Evolutionary conservation across 2,329 filamentous ascomycete species (phyloP), one percentile per base, ranked within the genome.

Genomic region (Epicoccum sorghinum): DNA sequence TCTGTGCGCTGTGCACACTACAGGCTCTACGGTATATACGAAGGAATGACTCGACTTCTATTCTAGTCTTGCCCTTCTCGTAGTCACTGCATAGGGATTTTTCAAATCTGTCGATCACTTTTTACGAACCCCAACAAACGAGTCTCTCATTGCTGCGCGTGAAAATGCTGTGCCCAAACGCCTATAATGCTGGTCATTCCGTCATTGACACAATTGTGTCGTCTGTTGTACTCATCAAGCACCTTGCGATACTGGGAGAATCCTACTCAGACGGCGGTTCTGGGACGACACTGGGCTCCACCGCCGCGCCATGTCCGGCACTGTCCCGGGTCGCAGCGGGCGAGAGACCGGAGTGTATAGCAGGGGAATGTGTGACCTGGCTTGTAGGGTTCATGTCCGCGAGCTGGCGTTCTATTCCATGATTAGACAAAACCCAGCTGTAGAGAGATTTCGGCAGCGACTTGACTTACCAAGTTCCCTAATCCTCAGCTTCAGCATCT

Each of bases 401-500:
- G 6, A 75, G 57, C 47, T 75, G 73, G 14, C 72, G 65, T 57
- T 75, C 73, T 75, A 41, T 23, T 12, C 4, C 10, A 13, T 13
- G 6, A 24, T 35, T 23, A 43, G 30, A 3, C 39, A 7, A 9
- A 18, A 18, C 18, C 18, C 18, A 18, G 18, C 18, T 3, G 18
- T 18, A 29, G 27, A 29, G 6, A 9, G 27, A 29, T 29, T 6
- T 6, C 2, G 27, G n/a, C 6, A 7, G 13, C 12, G 9, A 52
- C 58, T 62, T 76, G 9, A 52, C 58, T 62, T 76, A 89, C 88
- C 89, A 12, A 92, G 77, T 66, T 92, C 89, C 32, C 87, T 82
- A 55, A 92, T 89, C 43, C 90, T 82, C 70, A 87, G 82, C 57
- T 88, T 86, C 46, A 93, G 78, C 89, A 93, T 92, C 74, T 93